Evolutionary conservation across 495 filamentous ascomycete genomes (phyloP).

Genomic region (Neurospora sp.): DNA sequence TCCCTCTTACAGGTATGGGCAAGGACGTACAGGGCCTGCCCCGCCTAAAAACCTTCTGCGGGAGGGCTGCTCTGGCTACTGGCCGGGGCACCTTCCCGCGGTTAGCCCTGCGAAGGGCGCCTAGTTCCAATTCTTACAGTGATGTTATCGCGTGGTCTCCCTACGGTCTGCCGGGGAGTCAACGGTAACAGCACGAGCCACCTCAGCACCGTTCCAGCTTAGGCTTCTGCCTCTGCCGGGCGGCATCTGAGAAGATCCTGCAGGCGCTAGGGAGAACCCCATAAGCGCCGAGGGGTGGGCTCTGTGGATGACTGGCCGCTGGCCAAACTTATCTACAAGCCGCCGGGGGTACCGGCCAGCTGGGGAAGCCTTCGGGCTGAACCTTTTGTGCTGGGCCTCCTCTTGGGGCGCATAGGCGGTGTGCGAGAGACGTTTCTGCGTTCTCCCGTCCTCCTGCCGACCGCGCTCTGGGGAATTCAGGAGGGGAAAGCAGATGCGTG

Average conservation of each 20-base stretch:
- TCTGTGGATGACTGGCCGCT: background rate
- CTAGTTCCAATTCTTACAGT: background rate
- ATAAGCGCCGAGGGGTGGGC: background rate
- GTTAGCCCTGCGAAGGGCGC: background rate
- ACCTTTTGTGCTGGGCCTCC: constrained; percentile 18
- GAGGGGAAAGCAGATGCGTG: constrained; percentile 40
- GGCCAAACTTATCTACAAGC: background rate
- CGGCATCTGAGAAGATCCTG: background rate
- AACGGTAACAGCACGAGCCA: background rate
- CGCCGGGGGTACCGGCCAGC: background rate
- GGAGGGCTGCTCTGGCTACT: background rate
- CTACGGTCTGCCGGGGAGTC: background rate
- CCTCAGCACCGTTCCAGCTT: background rate
- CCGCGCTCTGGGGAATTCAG: constrained; percentile 32
- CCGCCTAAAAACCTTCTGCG: background rate
- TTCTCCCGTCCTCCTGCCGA: constrained; percentile 22
- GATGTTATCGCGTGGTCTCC: background rate
- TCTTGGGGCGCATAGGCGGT: constrained; percentile 28
- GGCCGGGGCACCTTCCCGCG: background rate
- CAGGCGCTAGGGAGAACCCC: background rate
- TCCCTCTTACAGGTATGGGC: no score
- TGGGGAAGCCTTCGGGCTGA: background rate
- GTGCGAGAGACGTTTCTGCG: constrained; percentile 4
- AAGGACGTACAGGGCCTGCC: no score
- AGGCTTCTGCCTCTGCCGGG: background rate